Evolutionary conservation across 2,329 filamentous ascomycete genomes (phyloP).

Genomic region (Ascochyta koolunga): DNA sequence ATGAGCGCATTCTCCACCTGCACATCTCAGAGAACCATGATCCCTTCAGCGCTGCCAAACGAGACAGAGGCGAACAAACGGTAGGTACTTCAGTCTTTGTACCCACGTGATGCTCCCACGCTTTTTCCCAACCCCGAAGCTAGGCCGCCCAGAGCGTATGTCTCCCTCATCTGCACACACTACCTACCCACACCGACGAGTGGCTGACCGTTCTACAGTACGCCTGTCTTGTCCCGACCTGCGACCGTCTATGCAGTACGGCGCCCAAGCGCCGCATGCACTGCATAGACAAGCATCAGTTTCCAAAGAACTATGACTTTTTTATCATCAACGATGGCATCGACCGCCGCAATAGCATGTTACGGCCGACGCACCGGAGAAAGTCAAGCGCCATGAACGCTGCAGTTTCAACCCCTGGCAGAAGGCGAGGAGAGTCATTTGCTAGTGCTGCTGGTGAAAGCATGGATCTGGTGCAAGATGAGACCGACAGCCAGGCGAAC

Average conservation of each 20-base stretch:
- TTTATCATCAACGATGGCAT: conserved; percentile 86
- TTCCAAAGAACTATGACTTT: conserved; percentile 64
- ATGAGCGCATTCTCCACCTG: conserved; percentile 75
- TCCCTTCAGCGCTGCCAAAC: conserved; percentile 71
- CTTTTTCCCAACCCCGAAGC: background rate
- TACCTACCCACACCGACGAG: background rate
- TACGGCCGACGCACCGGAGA: conserved; percentile 56
- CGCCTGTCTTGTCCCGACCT: conserved; percentile 87
- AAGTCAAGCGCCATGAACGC: conserved; percentile 37
- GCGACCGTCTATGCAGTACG: conserved; percentile 82
- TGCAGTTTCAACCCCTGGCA: conserved; percentile 6
- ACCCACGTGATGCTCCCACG: background rate
- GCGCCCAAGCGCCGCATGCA: conserved; percentile 85
- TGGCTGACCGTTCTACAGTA: conserved; percentile 60
- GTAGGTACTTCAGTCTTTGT: conserved; percentile 56
- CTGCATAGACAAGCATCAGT: conserved; percentile 92
- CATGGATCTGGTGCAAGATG: conserved; percentile 33
- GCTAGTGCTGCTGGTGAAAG: conserved; percentile 24
- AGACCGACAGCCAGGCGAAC: conserved; percentile 14
- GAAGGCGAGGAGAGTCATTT: conserved; percentile 27
- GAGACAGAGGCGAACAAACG: conserved; percentile 84
- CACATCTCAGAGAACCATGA: conserved; percentile 95
- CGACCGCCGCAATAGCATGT: conserved; percentile 79
- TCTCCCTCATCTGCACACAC: background rate
- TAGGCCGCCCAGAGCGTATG: background rate